Conservation (phyloP, 2,329 filamentous ascomycete species). For the Mycosphaerelloides madeirae region DNA sequence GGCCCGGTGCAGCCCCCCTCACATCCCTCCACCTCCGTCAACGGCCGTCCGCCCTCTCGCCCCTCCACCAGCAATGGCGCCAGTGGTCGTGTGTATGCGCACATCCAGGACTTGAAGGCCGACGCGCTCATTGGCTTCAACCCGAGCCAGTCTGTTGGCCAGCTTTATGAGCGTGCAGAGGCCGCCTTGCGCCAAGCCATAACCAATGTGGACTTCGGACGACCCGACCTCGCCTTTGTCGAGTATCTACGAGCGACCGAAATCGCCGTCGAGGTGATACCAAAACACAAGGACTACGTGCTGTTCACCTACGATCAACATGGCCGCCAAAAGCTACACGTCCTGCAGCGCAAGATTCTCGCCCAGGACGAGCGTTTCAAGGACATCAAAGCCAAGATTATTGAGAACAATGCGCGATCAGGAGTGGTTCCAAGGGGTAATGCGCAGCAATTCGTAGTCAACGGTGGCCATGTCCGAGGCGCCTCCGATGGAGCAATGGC, state of each 20-base stretch:
- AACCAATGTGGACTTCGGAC: conserved; percentile 56
- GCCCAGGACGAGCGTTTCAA: conserved; percentile 39
- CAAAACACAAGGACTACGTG: conserved; percentile 69
- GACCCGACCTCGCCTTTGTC: conserved; percentile 70
- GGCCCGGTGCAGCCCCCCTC: conserved; percentile 15
- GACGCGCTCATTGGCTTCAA: conserved; percentile 35
- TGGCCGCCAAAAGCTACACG: conserved; percentile 47
- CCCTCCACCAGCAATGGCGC: conserved; percentile 11
- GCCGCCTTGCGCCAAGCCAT: conserved; percentile 49
- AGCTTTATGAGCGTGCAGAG: conserved; percentile 40
- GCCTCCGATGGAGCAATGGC: conserved; percentile 17
- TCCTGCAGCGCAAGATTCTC: conserved; percentile 30
- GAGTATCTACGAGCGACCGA: conserved; percentile 81
- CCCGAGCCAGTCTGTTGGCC: conserved; percentile 21
- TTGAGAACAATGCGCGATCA: conserved; percentile 51
- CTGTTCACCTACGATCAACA: conserved; percentile 48
- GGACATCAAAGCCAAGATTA: conserved; percentile 48
- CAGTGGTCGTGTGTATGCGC: conserved; percentile 27
- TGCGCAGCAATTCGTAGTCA: conserved; percentile 1
- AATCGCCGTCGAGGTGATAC: conserved; percentile 71
- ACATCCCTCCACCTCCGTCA: conserved; percentile 1
- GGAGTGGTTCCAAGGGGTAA: conserved; percentile 39
- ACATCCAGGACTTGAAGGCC: conserved; percentile 43
- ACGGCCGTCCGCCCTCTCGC: not conserved
- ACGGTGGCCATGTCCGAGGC: conserved; percentile 6